These are phyloP conservation scores for Aphanomyces invadans DNA, from an alignment of 352 stramenopile species.

Conservation along the genomic window DNA sequence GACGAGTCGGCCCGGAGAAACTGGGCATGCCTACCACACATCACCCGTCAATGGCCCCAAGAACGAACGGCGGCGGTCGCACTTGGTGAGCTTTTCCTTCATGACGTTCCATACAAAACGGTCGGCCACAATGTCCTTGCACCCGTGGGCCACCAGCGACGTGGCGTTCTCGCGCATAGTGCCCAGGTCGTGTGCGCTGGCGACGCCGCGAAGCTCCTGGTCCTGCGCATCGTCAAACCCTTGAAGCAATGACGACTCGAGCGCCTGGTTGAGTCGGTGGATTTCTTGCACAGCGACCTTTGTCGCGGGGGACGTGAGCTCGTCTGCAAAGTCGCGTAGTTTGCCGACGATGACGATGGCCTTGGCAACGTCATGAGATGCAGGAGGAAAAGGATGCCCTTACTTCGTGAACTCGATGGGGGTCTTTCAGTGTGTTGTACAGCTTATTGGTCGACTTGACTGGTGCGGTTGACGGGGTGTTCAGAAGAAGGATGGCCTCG, in stretches of 20 bases:
- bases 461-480: conserved; percentile 31
- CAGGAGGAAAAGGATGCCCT: neutral
- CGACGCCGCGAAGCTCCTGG: conserved; percentile 31
- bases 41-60: neutral
- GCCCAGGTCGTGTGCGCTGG: conserved; percentile 17
- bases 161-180: conserved; percentile 51
- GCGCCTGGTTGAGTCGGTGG: conserved; percentile 60
- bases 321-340: conserved; percentile 57
- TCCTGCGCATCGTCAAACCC: conserved; percentile 72
- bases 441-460: conserved; percentile 33
- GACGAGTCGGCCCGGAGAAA: neutral
- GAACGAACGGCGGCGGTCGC: neutral
- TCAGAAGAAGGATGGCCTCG: conserved; percentile 63
- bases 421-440: conserved; percentile 58
- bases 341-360: conserved; percentile 62
- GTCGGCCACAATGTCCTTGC: conserved; percentile 74
- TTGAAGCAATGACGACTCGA: conserved; percentile 61
- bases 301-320: conserved; percentile 56
- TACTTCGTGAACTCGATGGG: conserved; percentile 54
- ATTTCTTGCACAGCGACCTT: conserved; percentile 55
- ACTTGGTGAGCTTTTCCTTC: conserved; percentile 56
- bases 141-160: conserved; percentile 74
- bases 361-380: neutral
- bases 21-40: neutral
- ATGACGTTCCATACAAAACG: conserved; percentile 82